Conservation (phyloP, 2,329 filamentous ascomycete species). For the Venturiaceae sp. region DNA sequence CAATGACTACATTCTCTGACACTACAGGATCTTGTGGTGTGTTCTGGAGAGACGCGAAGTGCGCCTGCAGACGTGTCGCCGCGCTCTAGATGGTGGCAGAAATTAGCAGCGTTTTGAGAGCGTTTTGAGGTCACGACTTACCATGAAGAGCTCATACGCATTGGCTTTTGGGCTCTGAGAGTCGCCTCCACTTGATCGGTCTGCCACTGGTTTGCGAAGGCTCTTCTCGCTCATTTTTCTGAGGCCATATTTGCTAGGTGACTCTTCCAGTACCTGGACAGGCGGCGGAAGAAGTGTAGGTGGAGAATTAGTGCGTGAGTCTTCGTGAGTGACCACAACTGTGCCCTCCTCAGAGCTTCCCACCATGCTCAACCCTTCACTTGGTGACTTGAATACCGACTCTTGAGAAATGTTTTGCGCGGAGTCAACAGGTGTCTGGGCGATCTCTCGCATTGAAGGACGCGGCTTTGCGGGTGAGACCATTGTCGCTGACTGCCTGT, state of each 20-base stretch:
- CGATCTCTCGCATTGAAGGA: neutral
- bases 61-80: neutral
- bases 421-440: neutral
- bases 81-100: neutral
- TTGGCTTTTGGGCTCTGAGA: neutral
- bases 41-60: neutral
- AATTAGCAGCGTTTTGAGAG: neutral
- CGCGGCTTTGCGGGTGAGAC: neutral
- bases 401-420: slow-evolving; percentile 1
- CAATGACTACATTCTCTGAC: neutral
- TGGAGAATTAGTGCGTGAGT: slow-evolving; percentile 1
- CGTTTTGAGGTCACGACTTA: neutral
- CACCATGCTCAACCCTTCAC: neutral
- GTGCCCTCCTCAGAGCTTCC: neutral
- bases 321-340: neutral
- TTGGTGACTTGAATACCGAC: neutral
- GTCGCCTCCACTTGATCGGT: neutral
- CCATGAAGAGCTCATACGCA: neutral
- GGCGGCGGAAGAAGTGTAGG: slow-evolving; percentile 3
- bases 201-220: neutral
- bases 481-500: neutral
- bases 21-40: neutral
- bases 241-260: neutral
- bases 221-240: slow-evolving; percentile 2
- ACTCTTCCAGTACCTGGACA: neutral